Base-by-base conservation (phyloP, 306 rosid species). In the Cucurbita pepo region DNA sequence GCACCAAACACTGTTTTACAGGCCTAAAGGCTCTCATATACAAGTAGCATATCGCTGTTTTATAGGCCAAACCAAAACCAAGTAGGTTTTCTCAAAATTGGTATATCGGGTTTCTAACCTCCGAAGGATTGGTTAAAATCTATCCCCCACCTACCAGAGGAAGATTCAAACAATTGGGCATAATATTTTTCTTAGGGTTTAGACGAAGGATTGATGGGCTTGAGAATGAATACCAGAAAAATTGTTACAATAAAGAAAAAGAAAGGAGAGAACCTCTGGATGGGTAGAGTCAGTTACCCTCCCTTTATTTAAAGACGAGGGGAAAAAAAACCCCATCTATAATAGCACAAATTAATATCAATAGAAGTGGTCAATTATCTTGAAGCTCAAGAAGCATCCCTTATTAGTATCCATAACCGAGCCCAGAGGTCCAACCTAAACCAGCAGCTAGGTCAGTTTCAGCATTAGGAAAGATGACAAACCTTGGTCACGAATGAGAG, bases 401-500 rank as follows among this genome's bases (percentile, higher is more conserved):
- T 30, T n/a, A 41, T 76, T 36, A 45, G 52, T 14, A 53, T 53
- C 63, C 34, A 45, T 73, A 73, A 43, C 43, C 12, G 16, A 71
- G 81, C 66, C 64, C 41, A 22, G 18, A 73, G 75, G 59, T 19
- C 81, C 75, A 22, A 37, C 78, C 52, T 43, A 44, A 61, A 41
- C 55, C 71, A 75, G 56, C 70, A 50, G 76, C 47, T 25, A 69
- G 44, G 52, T 63, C 71, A 37, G 44, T 52, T 71, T 41, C 73
- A 19, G 37, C 53, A 69, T 76, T 57, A 45, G 55, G 64, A 47
- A 8, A 45, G 77, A 21, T 22, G 51, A 81, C 82, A 82, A 79
- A 91, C 99, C 97, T 94, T 94, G 81, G 99, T 94, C 71, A 94
- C 96, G 82, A 94, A 94, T 56, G 97, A 94, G 77, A 94, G 99